phyloP scores from a whole-genome alignment of 805 yeast genomes.

The Phaffomyces antillensis region DNA sequence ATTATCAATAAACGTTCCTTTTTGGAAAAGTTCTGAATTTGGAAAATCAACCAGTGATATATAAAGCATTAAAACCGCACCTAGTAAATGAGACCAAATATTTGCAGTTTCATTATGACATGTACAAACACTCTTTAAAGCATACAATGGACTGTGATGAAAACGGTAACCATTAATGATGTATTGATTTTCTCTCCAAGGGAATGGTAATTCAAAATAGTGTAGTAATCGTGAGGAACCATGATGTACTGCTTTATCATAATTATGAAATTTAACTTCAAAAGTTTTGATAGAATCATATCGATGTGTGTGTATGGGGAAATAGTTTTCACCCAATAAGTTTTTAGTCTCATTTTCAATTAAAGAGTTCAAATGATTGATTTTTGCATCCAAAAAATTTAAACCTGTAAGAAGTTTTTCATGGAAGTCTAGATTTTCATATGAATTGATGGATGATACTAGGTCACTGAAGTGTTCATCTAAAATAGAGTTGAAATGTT shows the following conservation, averaged over 20 bases:
- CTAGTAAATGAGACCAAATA: conserved; percentile 87
- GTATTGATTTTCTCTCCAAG: conserved; percentile 89
- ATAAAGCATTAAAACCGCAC: conserved; percentile 52
- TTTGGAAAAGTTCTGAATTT: conserved; percentile 39
- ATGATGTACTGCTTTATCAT: conserved; percentile 36
- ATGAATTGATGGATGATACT: conserved; percentile 17
- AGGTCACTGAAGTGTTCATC: conserved; percentile 23
- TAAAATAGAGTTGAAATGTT: conserved; percentile 16
- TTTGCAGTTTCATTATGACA: conserved; percentile 86
- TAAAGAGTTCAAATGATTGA: conserved; percentile 31
- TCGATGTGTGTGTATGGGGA: conserved; percentile 12
- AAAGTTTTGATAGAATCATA: conserved; percentile 18
- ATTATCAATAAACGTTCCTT: conserved; percentile 35
- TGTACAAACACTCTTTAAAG: conserved; percentile 51
- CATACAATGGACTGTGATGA: conserved; percentile 51
- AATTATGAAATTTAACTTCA: conserved; percentile 36
- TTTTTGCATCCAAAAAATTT: conserved; percentile 33
- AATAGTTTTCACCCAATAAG: conserved; percentile 11
- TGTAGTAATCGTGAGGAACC: conserved; percentile 50
- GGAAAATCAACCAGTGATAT: conserved; percentile 61
- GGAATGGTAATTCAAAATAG: conserved; percentile 82
- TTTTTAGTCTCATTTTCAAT: conserved; percentile 22
- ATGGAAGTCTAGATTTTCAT: conserved; percentile 20
- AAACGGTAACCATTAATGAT: conserved; percentile 84
- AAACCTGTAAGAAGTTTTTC: conserved; percentile 29